Evolutionary conservation across 306 rosid species (phyloP), one percentile per base, ranked within the genome.

Genomic region (Castanopsis chinensis): DNA sequence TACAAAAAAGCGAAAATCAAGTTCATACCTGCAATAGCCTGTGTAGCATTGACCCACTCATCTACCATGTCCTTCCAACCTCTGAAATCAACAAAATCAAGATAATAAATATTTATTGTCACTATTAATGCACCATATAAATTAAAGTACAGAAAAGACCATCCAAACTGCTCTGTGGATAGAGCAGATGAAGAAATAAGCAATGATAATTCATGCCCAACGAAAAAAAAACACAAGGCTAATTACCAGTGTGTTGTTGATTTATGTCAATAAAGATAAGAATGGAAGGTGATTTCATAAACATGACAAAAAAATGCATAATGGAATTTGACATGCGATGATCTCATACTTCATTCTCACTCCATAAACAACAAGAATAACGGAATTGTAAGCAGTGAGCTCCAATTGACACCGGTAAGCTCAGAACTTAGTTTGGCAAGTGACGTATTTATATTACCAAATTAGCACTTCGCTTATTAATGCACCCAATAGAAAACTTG

Each of bases 51-150:
- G 32, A 86, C 89, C 99, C 99, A 95, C n/a, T 82, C 90, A 54
- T 93, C 96, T 2, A 90, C 98, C 93, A 93, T 53, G 41, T 74
- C 83, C 71, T 89, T 95, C 99, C 99, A 95, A 37, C 65, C 88
- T 59, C 98, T 94, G 81, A 85, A 84, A 76, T 78, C 67, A 51
- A 60, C 30, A 81, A 81, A 70, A 73, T 81, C 27, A 59, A 77
- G 45, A 83, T 82, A 82, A 76, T 76, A 54, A 15, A 58, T 33
- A 13, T 69, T 11, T 21, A 59, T 55, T 30, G 45, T 78, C 8
- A 63, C 55, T 25, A 67, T 53, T 28, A 61, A 54, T 35, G 35
- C 74, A 64, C 25, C 43, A 74, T 20, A 23, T 72, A 20, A 14
- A 68, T 12, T 32, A 68, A 67, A 70, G 30, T 19, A 56, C 27